These are phyloP conservation scores for Lantana camara DNA, from an alignment of 257 asterid genomes.

Conservation along the genomic window DNA sequence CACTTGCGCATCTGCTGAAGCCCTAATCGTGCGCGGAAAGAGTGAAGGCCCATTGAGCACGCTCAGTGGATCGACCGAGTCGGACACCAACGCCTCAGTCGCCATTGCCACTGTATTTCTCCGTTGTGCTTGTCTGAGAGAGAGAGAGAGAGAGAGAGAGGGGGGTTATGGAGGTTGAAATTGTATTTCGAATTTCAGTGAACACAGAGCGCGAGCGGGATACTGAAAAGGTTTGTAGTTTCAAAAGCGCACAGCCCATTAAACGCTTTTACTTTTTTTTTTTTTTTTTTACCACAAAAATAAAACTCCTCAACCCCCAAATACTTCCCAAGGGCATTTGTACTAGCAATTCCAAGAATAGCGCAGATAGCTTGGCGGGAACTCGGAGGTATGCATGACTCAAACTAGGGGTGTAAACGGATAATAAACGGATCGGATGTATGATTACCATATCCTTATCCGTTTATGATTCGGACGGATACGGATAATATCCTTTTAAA, in stretches of 20 bases:
- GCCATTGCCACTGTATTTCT: constrained; percentile 35
- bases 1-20: constrained; percentile 34
- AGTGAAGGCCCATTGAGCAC: constrained; percentile 48
- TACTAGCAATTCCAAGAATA: too few relatives aligned
- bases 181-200: constrained; percentile 32
- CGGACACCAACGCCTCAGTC: constrained; percentile 32
- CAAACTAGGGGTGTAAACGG: too few relatives aligned
- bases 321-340: too few relatives aligned
- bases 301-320: too few relatives aligned
- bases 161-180: background rate
- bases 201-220: constrained; percentile 33
- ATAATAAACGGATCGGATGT: too few relatives aligned
- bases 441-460: too few relatives aligned
- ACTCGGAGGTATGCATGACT: too few relatives aligned
- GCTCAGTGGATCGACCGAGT: constrained; percentile 53
- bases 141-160: constrained; percentile 24
- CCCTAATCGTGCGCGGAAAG: constrained; percentile 58
- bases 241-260: background rate
- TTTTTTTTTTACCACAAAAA: too few relatives aligned
- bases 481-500: too few relatives aligned
- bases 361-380: too few relatives aligned
- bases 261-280: too few relatives aligned
- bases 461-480: too few relatives aligned
- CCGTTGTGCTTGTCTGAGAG: constrained; percentile 18
- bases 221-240: background rate